These are phyloP conservation scores for Xenoacremonium recifei DNA, from an alignment of 2,329 filamentous ascomycete genomes.

Conservation along the genomic window DNA sequence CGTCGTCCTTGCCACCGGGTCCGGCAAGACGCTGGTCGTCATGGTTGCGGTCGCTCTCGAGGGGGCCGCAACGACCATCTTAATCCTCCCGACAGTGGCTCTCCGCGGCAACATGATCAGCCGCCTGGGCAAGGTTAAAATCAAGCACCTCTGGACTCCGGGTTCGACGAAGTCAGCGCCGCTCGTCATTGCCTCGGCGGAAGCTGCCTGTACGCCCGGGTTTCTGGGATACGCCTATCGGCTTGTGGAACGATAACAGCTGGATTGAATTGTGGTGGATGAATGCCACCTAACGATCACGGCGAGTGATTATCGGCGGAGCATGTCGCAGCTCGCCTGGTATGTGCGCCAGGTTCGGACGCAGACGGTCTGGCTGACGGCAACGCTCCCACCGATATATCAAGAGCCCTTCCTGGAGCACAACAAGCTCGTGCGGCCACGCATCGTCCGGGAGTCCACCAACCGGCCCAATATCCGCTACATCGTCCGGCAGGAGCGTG, in stretches of 20 bases:
- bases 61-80: conserved; percentile 1
- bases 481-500: not conserved
- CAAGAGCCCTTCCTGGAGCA: conserved; percentile 1
- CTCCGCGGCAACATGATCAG: conserved; percentile 1
- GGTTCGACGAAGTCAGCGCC: conserved; percentile 1
- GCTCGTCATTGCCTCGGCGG: conserved; percentile 1
- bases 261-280: conserved; percentile 2
- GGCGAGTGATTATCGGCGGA: conserved; percentile 1
- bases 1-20: conserved; percentile 2
- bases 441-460: conserved; percentile 6
- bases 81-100: conserved; percentile 1
- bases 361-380: conserved; percentile 4
- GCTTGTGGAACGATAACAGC: not conserved
- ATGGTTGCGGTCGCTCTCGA: not conserved
- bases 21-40: not conserved
- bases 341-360: conserved; percentile 4
- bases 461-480: conserved; percentile 6
- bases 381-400: conserved; percentile 1
- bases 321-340: conserved; percentile 1
- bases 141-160: not conserved
- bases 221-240: conserved; percentile 1
- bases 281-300: conserved; percentile 3
- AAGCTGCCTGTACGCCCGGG: not conserved
- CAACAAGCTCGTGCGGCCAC: conserved; percentile 4
- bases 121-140: not conserved